phyloP scores from a whole-genome alignment of 1,284 basidiomycete genomes.

The Ceratobasidium sp. region DNA sequence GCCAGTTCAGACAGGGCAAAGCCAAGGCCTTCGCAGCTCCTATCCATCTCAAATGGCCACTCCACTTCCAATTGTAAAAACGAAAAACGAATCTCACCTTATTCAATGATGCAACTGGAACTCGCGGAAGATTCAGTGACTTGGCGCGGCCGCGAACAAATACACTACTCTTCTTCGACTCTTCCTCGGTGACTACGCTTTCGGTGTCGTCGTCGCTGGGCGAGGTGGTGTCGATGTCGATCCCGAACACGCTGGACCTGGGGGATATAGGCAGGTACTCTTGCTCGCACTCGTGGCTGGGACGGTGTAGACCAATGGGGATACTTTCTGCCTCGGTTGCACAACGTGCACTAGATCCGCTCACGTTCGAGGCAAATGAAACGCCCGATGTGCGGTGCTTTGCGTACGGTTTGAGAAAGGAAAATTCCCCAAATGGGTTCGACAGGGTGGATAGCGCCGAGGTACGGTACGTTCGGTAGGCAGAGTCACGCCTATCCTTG shows the following conservation, averaged over 20 bases:
- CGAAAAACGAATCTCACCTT: conserved; percentile 4
- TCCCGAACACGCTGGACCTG: conserved; percentile 7
- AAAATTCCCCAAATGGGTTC: conserved; percentile 13
- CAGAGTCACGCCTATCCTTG: conserved; percentile 3
- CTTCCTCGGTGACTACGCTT: conserved; percentile 21
- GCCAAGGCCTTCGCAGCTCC: not conserved
- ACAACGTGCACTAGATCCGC: conserved; percentile 8
- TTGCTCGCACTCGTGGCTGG: not conserved
- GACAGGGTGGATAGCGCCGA: not conserved
- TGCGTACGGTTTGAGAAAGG: not conserved
- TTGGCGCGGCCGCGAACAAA: not conserved
- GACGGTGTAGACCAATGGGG: conserved; percentile 21
- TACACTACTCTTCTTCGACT: not conserved
- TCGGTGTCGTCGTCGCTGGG: conserved; percentile 4
- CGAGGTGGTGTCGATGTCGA: conserved; percentile 20
- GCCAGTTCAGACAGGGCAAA: not conserved
- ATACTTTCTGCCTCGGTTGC: conserved; percentile 28
- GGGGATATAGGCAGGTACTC: conserved; percentile 4
- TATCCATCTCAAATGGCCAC: not conserved
- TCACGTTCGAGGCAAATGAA: conserved; percentile 20
- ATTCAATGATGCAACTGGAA: conserved; percentile 14
- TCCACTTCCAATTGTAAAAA: not conserved
- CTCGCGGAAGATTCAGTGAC: conserved; percentile 10
- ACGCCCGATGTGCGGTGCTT: conserved; percentile 9
- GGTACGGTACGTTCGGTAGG: not conserved